Base-by-base conservation (phyloP, 495 filamentous ascomycete species). In the Penicillium maclennaniae region DNA sequence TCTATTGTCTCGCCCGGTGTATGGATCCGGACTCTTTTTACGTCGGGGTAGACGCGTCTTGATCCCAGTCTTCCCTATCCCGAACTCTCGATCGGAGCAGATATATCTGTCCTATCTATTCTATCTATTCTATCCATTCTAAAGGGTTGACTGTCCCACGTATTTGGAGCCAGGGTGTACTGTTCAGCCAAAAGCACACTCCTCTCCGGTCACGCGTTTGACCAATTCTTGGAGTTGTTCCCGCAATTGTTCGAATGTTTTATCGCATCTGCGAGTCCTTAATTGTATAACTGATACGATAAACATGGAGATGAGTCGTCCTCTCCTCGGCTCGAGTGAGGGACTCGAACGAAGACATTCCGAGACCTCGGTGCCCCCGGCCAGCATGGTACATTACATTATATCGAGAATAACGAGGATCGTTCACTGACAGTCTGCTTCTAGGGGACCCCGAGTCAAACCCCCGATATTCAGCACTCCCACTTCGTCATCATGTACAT, bases 401-500 rank as follows among this genome's bases (percentile, higher is more conserved):
- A 42, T 20, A 15, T 1, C 40, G 4, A 19, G 9, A 20, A 23
- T 6, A 2, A 6, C 16, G 23, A 21, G 20, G 39, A 42, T 7
- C 0, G n/a, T 19, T 20, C 16, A 19, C 20, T 42, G n/a, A 42
- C 16, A 19, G 20, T 12, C 20, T 58, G 55, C 44, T 50, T 19
- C n/a, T 46, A 59, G 37, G 56, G 62, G 47, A 31, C 57, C 8
- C 31, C 31, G 10, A 14, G 31, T 8, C 51, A 31, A 21, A 48
- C 51, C 31, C 27, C 62, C 7, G 54, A 62, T 15, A 50, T 68
- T 28, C 65, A 66, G 19, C 70, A 71, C 20, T 60, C 68, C 1
- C 73, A 75, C 43, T 76, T 68, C 39, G 71, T 70, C 25, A 50
- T 75, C 49, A 65, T 76, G 41, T 76, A 69, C 45, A 59, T 73